These are phyloP conservation scores for Heritiera fomes DNA, from an alignment of 345 rosid species.

Conservation along the genomic window DNA sequence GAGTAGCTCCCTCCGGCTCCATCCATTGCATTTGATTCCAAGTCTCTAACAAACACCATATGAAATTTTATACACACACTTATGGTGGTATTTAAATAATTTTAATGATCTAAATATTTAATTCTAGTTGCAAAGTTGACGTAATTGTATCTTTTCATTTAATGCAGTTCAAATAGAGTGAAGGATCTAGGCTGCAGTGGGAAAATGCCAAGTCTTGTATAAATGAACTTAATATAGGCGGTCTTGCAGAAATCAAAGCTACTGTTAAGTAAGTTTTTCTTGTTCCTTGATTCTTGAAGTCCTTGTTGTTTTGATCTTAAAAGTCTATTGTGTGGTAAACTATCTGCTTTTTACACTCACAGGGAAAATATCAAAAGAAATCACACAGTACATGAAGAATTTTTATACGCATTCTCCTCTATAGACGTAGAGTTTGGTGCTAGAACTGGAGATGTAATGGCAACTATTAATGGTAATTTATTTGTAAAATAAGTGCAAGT, in stretches of 20 bases:
- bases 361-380: slow-evolving; percentile 50
- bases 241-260: slow-evolving; percentile 28
- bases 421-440: slow-evolving; percentile 45
- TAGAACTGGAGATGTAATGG: slow-evolving; percentile 40
- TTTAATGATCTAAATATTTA: not conserved
- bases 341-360: slow-evolving; percentile 19
- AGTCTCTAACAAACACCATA: not conserved
- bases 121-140: not conserved
- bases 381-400: slow-evolving; percentile 40
- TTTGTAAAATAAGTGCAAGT: not conserved
- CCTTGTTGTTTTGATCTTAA: not conserved
- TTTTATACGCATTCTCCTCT: slow-evolving; percentile 48
- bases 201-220: slow-evolving; percentile 49
- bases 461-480: slow-evolving; percentile 56
- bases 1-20: no score
- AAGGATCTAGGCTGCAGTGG: slow-evolving; percentile 53
- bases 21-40: not conserved
- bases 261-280: slow-evolving; percentile 13
- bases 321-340: not conserved
- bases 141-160: slow-evolving; percentile 15
- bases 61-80: not conserved
- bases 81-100: not conserved
- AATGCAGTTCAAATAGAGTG: slow-evolving; percentile 54
- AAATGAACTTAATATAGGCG: slow-evolving; percentile 32
- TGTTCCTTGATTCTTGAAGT: not conserved